Base-by-base conservation (phyloP, 2,329 filamentous ascomycete species). In the Fusarium sp. region DNA sequence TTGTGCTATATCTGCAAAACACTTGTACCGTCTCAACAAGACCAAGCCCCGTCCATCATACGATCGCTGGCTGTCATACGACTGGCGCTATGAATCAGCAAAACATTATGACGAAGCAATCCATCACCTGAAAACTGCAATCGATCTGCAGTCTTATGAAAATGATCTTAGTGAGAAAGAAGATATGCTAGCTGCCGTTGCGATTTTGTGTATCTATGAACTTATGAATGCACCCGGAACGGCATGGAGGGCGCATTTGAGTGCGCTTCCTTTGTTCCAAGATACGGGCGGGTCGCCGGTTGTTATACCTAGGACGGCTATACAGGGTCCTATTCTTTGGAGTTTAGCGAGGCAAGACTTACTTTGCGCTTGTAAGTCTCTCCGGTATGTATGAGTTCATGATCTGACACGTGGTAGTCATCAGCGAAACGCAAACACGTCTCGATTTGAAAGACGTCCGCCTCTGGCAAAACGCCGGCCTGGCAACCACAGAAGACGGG, bases 161-260 rank as follows among this genome's bases (percentile, higher is more conserved):
- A 81, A 86, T 4, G 70, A 51, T 11, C 16, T 55, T 0, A 53
- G 58, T 1, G 74, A 73, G 0, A 70, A 66, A 42, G 60, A 77
- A 42, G 70, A 91, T 61, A 82, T 90, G 6, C 81, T 91, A 23
- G 88, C 89, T 11, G 88, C 89, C 4, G 89, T 89, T 4, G 88
- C 89, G 1, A 90, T 91, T 16, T 77, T 92, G 3, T 91, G 88
- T 62, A 86, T 89, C 1, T 91, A 91, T 73, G 89, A 91, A 67
- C 88, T 91, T 62, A 80, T 91, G n/a, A 88, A 91, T 75, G 86
- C 87, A 3, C 89, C 88, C 2, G 86, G 85, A 4, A 83, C 84
- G 0, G 88, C 89, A 21, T 91, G 89, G 89, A 84, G 85, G 31
- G 83, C 88, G 6, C 90, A 91, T 79, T 78, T 91, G 8, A 90